These are phyloP conservation scores for Colletotrichum sp. DNA, from an alignment of 2,329 filamentous ascomycete genomes.

Conservation along the genomic window DNA sequence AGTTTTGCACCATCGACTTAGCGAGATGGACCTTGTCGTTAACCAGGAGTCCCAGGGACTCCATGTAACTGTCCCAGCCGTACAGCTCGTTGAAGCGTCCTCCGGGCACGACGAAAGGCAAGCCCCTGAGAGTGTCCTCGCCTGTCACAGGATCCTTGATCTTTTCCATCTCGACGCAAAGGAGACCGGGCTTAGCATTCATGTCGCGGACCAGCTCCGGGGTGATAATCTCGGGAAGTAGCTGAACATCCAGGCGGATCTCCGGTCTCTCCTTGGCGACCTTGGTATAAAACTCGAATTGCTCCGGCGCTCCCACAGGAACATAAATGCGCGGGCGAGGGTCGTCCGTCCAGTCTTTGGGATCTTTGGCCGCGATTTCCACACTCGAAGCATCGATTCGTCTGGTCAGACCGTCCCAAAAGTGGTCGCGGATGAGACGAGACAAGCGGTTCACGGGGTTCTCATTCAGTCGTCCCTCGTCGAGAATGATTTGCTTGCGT, in stretches of 20 bases:
- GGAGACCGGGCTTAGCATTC: constrained; percentile 85
- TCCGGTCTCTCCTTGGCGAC: constrained; percentile 82
- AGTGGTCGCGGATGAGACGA: constrained; percentile 85
- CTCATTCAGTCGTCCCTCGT: constrained; percentile 90
- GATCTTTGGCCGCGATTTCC: constrained; percentile 83
- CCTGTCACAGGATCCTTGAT: constrained; percentile 70
- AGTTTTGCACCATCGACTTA: constrained; percentile 94
- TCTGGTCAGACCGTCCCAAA: constrained; percentile 91
- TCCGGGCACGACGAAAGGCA: constrained; percentile 96
- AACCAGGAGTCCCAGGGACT: constrained; percentile 85
- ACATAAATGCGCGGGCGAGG: constrained; percentile 92
- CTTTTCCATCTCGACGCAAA: constrained; percentile 90
- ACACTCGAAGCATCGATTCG: constrained; percentile 90
- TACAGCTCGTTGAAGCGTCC: constrained; percentile 98
- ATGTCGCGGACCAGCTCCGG: constrained; percentile 81
- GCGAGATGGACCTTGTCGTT: constrained; percentile 86
- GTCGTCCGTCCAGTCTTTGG: constrained; percentile 94
- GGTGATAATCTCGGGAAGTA: constrained; percentile 78
- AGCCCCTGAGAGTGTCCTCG: constrained; percentile 73
- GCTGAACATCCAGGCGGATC: constrained; percentile 84
- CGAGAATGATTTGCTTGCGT: constrained; percentile 86
- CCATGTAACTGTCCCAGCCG: constrained; percentile 99
- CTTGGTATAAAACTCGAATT: constrained; percentile 86
- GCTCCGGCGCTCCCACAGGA: constrained; percentile 81
- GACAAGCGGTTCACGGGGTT: constrained; percentile 91